Base-by-base conservation (phyloP, 2,329 filamentous ascomycete species). In the Phialophora expanda region DNA sequence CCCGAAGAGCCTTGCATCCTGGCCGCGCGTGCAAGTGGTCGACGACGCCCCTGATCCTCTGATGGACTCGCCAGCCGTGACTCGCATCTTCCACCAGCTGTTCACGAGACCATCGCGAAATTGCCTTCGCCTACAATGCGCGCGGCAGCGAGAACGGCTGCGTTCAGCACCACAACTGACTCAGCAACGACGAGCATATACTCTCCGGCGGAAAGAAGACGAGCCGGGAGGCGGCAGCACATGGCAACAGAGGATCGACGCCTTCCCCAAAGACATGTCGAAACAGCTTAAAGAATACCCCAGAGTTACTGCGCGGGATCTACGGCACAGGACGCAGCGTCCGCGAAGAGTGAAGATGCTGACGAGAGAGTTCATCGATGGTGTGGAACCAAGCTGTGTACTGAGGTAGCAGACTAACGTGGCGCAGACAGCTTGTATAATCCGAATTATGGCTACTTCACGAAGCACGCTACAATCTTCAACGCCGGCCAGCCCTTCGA, bases 381-480 rank as follows among this genome's bases (percentile, higher is more conserved):
- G 91, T 93, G 75, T 71, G 77, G 8, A 17, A 59, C 6, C 4
- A 38, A 56, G 22, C 28, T 44, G n/a, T 34, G 32, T 44, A 55
- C 57, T 46, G 22, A 38, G 20, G 46, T 56, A 14, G 34, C 34
- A 4, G 11, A 24, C 62, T 66, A 48, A 71, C 12, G 57, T 9
- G 48, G 26, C 68, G 34, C 73, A 96, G 93, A 97, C 80, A 95
- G 92, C 76, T 81, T 97, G 14, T 98, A 98, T 77, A 97, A 98
- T 75, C 93, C 93, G 0, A 85, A 92, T 72, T 98, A 97, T 76
- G 93, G 94, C 72, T 97, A 97, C 82, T 97, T 97, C 79, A 93
- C 93, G 61, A 97, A 96, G 75, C 92, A 97, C 76, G 94, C 92
- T 74, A 93, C 96, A 76, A 97, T 99, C 78, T 99, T 99, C 82